phyloP scores from a whole-genome alignment of 306 rosid species.

The Vigna mungo region DNA sequence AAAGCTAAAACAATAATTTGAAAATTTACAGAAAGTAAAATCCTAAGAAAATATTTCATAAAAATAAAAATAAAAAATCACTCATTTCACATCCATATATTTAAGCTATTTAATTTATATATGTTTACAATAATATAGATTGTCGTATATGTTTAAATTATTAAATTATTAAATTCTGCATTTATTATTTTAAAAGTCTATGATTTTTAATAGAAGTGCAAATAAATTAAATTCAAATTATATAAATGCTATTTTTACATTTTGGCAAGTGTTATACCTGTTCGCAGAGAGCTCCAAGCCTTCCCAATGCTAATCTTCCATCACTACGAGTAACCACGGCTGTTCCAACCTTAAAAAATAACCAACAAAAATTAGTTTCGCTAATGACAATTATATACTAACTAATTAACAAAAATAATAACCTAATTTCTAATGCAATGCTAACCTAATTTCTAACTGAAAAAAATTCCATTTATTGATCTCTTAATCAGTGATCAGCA shows the following conservation, averaged over 20 bases:
- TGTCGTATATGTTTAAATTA: neutral
- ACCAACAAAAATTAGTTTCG: neutral
- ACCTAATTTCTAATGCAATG: neutral
- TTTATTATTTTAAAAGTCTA: neutral
- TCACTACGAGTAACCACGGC: slow-evolving; percentile 95
- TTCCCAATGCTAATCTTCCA: slow-evolving; percentile 91
- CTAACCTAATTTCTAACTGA: neutral
- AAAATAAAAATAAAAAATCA: too few relatives aligned
- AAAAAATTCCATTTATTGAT: neutral
- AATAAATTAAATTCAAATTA: neutral
- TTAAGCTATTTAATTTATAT: neutral
- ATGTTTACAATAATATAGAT: neutral
- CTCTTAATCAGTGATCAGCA: neutral
- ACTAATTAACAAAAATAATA: neutral
- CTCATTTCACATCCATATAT: too few relatives aligned
- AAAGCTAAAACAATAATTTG: too few relatives aligned
- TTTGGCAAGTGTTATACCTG: slow-evolving; percentile 55
- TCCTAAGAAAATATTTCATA: too few relatives aligned
- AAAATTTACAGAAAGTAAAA: too few relatives aligned
- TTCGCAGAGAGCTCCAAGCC: slow-evolving; percentile 94
- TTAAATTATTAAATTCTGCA: neutral
- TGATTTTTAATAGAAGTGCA: neutral
- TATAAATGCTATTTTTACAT: neutral
- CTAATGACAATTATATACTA: neutral
- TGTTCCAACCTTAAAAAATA: slow-evolving; percentile 79